These are phyloP conservation scores for Sphaerobolus stellatus DNA, from an alignment of 1,284 basidiomycete genomes.

Conservation along the genomic window DNA sequence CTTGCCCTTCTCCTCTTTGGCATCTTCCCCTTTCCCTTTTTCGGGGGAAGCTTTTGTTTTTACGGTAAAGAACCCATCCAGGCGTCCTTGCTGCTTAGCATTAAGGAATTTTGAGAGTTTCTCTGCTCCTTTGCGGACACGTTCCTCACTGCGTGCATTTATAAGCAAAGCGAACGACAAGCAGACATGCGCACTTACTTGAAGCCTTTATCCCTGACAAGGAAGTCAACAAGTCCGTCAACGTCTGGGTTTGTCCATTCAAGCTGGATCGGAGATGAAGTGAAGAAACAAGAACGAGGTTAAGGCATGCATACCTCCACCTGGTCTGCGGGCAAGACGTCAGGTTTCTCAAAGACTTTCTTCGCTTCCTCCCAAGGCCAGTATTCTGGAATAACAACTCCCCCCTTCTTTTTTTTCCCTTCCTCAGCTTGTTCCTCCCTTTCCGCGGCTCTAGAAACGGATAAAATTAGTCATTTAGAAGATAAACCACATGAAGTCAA, in stretches of 20 bases:
- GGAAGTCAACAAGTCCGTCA: constrained; percentile 91
- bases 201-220: constrained; percentile 96
- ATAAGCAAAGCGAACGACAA: background rate
- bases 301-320: constrained; percentile 63
- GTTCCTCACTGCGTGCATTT: constrained; percentile 75
- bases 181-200: constrained; percentile 59
- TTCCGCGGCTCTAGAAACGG: constrained; percentile 36
- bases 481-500: background rate
- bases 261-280: constrained; percentile 48
- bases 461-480: background rate
- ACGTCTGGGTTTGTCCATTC: constrained; percentile 95
- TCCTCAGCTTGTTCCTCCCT: constrained; percentile 49
- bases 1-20: constrained; percentile 17
- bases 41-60: constrained; percentile 51
- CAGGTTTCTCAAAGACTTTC: constrained; percentile 84
- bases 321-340: constrained; percentile 83
- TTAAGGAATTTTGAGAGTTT: constrained; percentile 87
- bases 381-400: constrained; percentile 82
- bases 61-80: constrained; percentile 93
- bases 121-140: constrained; percentile 92
- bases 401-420: constrained; percentile 54
- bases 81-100: constrained; percentile 92
- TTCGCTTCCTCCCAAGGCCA: constrained; percentile 98
- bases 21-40: constrained; percentile 35
- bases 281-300: background rate